Base-by-base conservation (phyloP, 2,329 filamentous ascomycete genomes). In the Alternaria sp. region DNA sequence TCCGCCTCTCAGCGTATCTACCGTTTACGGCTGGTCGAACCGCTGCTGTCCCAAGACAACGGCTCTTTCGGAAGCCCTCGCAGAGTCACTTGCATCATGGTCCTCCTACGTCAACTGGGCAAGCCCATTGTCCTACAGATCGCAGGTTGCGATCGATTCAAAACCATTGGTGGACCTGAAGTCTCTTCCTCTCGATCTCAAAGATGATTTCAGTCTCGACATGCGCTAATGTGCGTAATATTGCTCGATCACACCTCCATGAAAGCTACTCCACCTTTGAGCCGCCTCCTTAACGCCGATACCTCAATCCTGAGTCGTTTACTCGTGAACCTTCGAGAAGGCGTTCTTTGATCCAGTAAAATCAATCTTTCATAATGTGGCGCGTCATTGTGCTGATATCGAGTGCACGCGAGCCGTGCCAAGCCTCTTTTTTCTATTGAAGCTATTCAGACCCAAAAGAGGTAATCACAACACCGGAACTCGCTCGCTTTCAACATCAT, bases 391-490 rank as follows among this genome's bases (percentile, higher is more conserved):
- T 15, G n/a, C 12, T 51, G 11, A 53, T n/a, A 21, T 63, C 8
- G 50, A 41, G 30, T 43, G 14, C n/a, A 58, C 44, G 41, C 30
- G 45, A 20, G 43, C 8, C 14, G 23, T 49, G 71, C 68, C 71
- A 75, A 75, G 70, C 53, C 58, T 63, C 33, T 26, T 30, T 49
- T 55, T 54, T 62, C 65, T 71, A 75, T 75, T 71, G 63, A 68
- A 51, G 55, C 65, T 78, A 77, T 77, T 77, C 67, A 75, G 62
- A 67, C 67, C 72, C 67, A n/a, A 63, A 73, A 70, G 33, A 51
- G 69, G 68, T 33, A 66, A 70, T 43, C 45, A 57, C 56, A 66
- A 49, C 43, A 61, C 30, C 50, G 59, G 58, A 21, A 58, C 58
- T 68, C 50, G 43, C 18, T 59, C 37, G 61, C 63, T 65, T 55